These are phyloP conservation scores for Diutina ranongensis DNA, from an alignment of 1,139 yeast genomes.

Conservation along the genomic window DNA sequence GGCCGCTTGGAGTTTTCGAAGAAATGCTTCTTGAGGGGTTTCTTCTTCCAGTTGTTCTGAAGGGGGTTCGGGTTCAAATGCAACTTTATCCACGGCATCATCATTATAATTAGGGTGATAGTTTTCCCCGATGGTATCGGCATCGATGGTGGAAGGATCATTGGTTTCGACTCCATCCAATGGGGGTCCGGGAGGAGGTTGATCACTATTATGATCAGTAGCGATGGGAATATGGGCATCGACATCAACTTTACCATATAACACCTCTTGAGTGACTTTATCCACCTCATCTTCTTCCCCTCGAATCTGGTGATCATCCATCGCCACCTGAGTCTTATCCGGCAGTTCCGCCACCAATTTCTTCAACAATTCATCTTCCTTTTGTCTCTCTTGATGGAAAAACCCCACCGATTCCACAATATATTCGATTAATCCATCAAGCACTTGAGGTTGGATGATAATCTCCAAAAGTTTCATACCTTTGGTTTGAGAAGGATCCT, in stretches of 20 bases:
- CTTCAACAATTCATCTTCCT: constrained; percentile 14
- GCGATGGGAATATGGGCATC: neutral
- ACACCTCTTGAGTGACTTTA: neutral
- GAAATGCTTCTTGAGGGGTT: constrained; percentile 23
- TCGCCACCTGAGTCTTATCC: neutral
- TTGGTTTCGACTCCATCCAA: neutral
- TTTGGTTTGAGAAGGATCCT: constrained; percentile 15
- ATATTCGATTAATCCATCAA: constrained; percentile 29
- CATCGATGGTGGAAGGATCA: neutral
- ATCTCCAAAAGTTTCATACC: constrained; percentile 32
- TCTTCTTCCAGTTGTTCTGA: constrained; percentile 11
- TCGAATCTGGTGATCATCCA: neutral
- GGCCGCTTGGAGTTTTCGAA: constrained; percentile 30
- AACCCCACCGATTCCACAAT: constrained; percentile 27
- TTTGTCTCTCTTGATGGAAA: constrained; percentile 19
- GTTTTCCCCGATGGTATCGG: neutral
- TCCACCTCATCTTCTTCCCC: neutral
- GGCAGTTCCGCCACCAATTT: constrained; percentile 4
- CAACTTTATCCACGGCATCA: constrained; percentile 1
- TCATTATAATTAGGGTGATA: neutral
- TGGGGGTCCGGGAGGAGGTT: neutral
- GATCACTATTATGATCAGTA: neutral
- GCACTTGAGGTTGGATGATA: constrained; percentile 34
- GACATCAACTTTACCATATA: neutral
- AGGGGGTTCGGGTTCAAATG: neutral